Evolutionary conservation across 108 stramenopile genomes (phyloP), one percentile per base, ranked within the genome.

Genomic region (Schizochytrium sp.): DNA sequence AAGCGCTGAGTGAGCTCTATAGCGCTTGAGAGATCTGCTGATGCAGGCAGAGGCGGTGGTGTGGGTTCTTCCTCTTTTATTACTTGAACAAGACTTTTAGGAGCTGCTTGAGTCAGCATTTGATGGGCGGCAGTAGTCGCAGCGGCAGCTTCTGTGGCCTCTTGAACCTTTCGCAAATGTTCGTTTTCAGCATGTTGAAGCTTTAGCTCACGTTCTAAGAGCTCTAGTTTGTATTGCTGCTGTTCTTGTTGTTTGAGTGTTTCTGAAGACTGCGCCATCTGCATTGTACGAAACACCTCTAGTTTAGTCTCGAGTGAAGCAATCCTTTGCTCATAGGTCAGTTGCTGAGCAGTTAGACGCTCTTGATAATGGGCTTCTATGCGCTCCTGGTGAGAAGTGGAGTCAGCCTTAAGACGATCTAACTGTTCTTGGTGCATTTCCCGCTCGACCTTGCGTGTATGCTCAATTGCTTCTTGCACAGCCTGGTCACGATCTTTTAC

Each of bases 231-330:
- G 13, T 83, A 13, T 40, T 83, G 15, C 76, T 55, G 47, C 2
- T 83, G 4, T 10, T 49, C 76, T 7, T 42, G 76, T 12, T 47
- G 76, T 28, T 49, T 55, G 76, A 47, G 47, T 10, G 5, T 53
- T 40, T 83, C 76, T 40, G 28, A 28, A 28, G 28, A 28, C 28
- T 28, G 28, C 28, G 28, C 28, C 28, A 28, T 28, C 28, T 69
- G 64, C 64, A 69, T 44, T 38, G 64, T 69, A 44, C 64, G 64
- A 69, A 83, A 55, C 50, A 83, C 47, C 8, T 83, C 50, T 15
- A 83, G 47, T 28, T 83, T 83, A n/a, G 76, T 53, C 76, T 83
- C 76, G 53, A 83, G 76, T 38, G 17, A 10, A 5, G 76, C 76
- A 28, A 83, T 83, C 7, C 76, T 17, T 28, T 83, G 76, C 76